Base-by-base conservation (phyloP, 768 basidiomycete species). In the Inosperma sp. region DNA sequence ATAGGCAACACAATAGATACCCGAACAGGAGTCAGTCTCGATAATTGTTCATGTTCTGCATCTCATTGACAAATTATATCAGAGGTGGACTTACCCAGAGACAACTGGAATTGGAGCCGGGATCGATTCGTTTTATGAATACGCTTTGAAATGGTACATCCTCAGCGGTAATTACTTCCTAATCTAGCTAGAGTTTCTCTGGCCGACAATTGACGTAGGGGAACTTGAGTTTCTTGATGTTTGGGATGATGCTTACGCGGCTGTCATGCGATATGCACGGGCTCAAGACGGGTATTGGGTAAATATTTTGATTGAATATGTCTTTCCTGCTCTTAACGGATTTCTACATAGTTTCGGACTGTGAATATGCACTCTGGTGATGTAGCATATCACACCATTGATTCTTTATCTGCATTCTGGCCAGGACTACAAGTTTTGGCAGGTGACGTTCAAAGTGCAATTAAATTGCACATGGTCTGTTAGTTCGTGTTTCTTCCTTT, bases 341-440 rank as follows among this genome's bases (percentile, higher is more conserved):
- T 27, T 34, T 40, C 23, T 33, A 30, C 42, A 1, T n/a, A 96
- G 94, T 97, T 85, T 72, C 87, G 89, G 37, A 82, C 78, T 19
- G 82, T 93, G n/a, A 82, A 90, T 51, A 88, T 93, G 69, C 70
- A 80, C 43, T 81, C 72, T 23, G 92, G 94, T 16, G 84, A 89
- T 52, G 72, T 82, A 5, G 75, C 83, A 6, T 89, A 84, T 61
- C 70, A 76, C 37, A 86, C 84, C n/a, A 73, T 95, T n/a, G 96
- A 99, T 65, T 96, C 93, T 2, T 71, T 99, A 13, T 91, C 93
- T 2, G 93, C 96, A 1, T 99, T 98, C 66, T 93, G 94, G 83
- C 92, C 95, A n/a, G 96, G 94, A 17, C 73, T 97, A 13, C 95
- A 96, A 68, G 88, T 93, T 8, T 69, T 92, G 10, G 82, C 83